A percentile compares a stretch with the other conserved stretches of the same genome.
Evolutionary conservation across 306 rosid genomes (phyloP).

Genomic region (Carpinus fangiana): DNA sequence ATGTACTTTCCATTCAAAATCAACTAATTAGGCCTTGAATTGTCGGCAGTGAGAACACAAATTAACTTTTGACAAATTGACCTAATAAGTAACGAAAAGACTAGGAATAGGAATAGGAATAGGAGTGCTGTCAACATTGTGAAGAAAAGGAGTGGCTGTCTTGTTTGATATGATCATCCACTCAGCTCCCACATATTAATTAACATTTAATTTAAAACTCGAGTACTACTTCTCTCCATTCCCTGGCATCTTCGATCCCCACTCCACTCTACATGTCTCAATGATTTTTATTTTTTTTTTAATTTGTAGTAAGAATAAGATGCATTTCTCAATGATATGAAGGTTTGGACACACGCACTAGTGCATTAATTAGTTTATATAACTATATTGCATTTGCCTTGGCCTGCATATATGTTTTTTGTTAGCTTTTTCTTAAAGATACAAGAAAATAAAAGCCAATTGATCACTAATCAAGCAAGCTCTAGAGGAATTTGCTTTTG

Average conservation of each 20-base stretch:
- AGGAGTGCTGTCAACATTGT: constrained; percentile 1
- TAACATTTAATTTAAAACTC: not conserved
- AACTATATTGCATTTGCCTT: not conserved
- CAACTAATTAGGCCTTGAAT: not conserved
- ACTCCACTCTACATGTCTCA: constrained; percentile 28
- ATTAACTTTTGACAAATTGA: constrained; percentile 9
- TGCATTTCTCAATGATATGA: constrained; percentile 16
- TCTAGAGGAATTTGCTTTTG: not conserved
- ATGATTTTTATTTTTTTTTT: not conserved
- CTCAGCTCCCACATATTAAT: not conserved
- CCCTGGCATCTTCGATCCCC: constrained; percentile 15
- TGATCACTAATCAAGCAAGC: not conserved
- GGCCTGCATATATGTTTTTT: constrained; percentile 5
- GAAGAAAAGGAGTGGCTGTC: constrained; percentile 7
- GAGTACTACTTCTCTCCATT: constrained; percentile 1
- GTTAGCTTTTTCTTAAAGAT: not conserved
- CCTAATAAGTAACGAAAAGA: not conserved
- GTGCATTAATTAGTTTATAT: not conserved
- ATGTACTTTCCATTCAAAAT: not conserved
- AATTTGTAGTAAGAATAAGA: too few species aligned
- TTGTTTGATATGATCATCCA: not conserved
- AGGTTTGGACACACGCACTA: constrained; percentile 5
- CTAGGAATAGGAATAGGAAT: not conserved
- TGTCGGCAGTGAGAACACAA: not conserved
- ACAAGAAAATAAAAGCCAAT: not conserved